A percentile compares a stretch with the other conserved stretches of the same genome.
Evolutionary conservation across 2,329 filamentous ascomycete species (phyloP).

Genomic region (Aspergillaceae sp.): DNA sequence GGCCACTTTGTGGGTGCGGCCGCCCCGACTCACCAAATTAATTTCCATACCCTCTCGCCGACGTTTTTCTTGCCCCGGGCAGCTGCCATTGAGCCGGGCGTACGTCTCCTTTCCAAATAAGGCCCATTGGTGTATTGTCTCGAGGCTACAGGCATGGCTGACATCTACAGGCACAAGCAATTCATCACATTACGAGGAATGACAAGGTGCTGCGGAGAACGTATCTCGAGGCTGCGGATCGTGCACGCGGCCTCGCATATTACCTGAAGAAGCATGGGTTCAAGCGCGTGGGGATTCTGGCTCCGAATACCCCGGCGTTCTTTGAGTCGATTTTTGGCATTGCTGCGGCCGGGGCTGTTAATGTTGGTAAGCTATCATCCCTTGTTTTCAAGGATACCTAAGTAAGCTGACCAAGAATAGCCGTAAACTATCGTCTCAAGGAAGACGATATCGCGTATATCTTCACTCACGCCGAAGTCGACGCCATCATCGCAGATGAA

Average conservation of each 20-base stretch:
- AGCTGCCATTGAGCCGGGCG: background rate
- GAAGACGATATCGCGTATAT: conserved; percentile 84
- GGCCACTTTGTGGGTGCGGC: conserved; percentile 16
- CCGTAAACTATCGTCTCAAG: conserved; percentile 67
- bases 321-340: conserved; percentile 85
- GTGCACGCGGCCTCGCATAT: conserved; percentile 79
- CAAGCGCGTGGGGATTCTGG: conserved; percentile 73
- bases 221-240: conserved; percentile 76
- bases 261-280: conserved; percentile 67
- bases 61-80: background rate
- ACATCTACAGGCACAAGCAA: conserved; percentile 55
- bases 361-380: conserved; percentile 47
- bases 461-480: conserved; percentile 76
- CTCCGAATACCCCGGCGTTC: conserved; percentile 90
- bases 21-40: background rate
- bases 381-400: conserved; percentile 23
- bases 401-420: conserved; percentile 20
- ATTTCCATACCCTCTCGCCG: background rate
- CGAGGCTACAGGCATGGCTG: background rate
- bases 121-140: conserved; percentile 19
- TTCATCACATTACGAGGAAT: conserved; percentile 78
- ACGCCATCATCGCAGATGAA: conserved; percentile 75
- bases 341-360: conserved; percentile 67
- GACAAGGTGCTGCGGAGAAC: conserved; percentile 63
- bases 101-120: conserved; percentile 6